Evolutionary conservation across 1,284 basidiomycete species (phyloP), one percentile per base, ranked within the genome.

Genomic region (Phellinidium pouzarii): DNA sequence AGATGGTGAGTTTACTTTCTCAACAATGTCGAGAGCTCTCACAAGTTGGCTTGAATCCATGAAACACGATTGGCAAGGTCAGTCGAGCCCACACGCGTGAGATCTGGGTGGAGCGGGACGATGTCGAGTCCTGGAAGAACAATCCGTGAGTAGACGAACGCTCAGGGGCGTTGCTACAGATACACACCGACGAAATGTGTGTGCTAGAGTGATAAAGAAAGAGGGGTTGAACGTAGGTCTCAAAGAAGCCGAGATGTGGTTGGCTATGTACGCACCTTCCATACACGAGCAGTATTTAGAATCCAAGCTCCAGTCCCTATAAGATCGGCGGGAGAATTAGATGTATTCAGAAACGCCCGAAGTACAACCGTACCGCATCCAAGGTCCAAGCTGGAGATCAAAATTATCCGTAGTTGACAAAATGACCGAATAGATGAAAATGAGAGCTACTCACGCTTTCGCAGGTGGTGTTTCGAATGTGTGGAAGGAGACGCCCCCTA

Each of bases 21-120:
- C 29, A 3, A n/a, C 8, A 20, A 49, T 2, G n/a, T 14, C 7
- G 8, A 25, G 3, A 7, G 17, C 25, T 8, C 48, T 22, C 58
- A 85, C 83, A 84, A 84, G 59, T 86, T 86, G 3, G 73, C 73
- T 52, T 84, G 80, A 1, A 82, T 71, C 84, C 84, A 87, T 48
- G 75, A 80, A 22, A 87, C 75, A 53, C 84, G 70, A 3, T 73
- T 68, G 1, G 77, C 73, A 7, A 84, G 65, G 55, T 82, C 77
- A n/a, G 70, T 65, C 7, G 72, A 73, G 6, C 77, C 78, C 14
- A 80, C 66, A 55, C 73, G 77, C 14, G 71, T 64, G 12, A 85
- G 70, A 62, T 85, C 75, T 4, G 84, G 82, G 50, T 86, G 80
- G 1, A 85, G 65, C 9, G 83, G 80, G 0, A 84, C 82, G 41